These are phyloP conservation scores for Saccharum officinarum DNA, from an alignment of 176 grass and related monocot species.

Conservation along the genomic window DNA sequence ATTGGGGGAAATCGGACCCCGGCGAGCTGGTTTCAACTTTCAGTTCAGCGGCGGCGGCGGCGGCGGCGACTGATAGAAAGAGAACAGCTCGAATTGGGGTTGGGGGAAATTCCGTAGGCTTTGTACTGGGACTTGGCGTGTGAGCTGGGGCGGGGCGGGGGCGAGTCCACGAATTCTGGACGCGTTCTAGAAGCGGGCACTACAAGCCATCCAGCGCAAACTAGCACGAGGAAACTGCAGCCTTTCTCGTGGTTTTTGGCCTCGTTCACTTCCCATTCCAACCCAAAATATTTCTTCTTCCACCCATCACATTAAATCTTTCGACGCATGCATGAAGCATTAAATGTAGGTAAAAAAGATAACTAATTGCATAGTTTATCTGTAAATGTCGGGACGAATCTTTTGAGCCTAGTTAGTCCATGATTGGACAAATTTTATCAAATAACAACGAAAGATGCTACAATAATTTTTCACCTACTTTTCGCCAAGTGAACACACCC, in stretches of 20 bases:
- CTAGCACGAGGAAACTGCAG: not conserved
- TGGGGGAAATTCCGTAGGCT: conserved; percentile 23
- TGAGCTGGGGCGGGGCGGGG: conserved; percentile 27
- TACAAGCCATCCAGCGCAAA: not conserved
- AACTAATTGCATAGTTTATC: no score
- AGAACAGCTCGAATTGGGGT: not conserved
- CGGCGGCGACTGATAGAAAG: not conserved
- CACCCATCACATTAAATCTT: no score
- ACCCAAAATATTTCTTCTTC: no score
- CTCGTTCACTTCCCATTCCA: no score
- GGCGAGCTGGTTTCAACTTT: conserved; percentile 30
- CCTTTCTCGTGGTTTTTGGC: conserved; percentile 17
- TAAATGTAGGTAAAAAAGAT: no score
- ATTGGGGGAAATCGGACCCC: not conserved
- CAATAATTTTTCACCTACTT: no score
- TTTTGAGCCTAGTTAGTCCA: no score
- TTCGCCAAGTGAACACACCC: no score
- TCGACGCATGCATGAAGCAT: no score
- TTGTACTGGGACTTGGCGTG: conserved; percentile 31
- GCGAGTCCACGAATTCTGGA: conserved; percentile 39
- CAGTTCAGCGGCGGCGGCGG: conserved; percentile 30
- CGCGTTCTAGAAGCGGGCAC: conserved; percentile 35
- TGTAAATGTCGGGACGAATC: no score
- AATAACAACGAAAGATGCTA: no score
- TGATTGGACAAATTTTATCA: no score